Conservation (phyloP, 2,329 filamentous ascomycete species). For the Aspergillus ibericus region DNA sequence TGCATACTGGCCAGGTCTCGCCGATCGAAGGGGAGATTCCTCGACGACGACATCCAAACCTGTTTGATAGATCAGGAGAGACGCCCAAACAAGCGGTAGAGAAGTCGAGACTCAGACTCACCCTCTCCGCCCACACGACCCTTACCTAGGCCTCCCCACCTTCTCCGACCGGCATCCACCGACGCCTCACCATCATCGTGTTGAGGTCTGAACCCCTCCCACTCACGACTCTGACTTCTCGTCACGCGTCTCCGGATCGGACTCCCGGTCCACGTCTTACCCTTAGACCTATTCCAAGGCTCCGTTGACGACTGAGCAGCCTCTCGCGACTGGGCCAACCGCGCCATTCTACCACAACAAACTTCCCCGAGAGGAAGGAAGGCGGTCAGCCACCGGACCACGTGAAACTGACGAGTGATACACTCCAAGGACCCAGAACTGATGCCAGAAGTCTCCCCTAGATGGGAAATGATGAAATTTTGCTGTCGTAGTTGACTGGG, state of each 20-base stretch:
- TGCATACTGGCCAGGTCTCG: slow-evolving; percentile 10
- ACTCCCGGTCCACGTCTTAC: slow-evolving; percentile 3
- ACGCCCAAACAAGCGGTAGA: neutral
- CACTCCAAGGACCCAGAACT: neutral
- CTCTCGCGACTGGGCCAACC: neutral
- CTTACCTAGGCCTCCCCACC: slow-evolving; percentile 8
- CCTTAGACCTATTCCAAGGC: neutral
- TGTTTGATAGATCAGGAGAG: slow-evolving; percentile 3
- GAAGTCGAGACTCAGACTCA: too few relatives aligned
- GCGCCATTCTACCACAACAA: neutral
- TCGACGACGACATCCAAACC: slow-evolving; percentile 20
- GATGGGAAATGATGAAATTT: neutral
- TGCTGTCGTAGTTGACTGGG: neutral
- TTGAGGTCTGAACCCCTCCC: slow-evolving; percentile 14
- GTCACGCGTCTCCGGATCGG: slow-evolving; percentile 29
- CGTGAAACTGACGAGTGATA: neutral
- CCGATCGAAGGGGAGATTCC: slow-evolving; percentile 18
- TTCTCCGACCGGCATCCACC: neutral
- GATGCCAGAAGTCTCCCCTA: neutral
- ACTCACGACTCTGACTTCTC: slow-evolving; percentile 41
- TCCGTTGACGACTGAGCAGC: neutral
- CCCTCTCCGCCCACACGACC: slow-evolving; percentile 3
- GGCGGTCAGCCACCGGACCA: neutral
- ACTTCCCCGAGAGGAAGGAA: neutral
- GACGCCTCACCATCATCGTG: slow-evolving; percentile 5